Percentiles rank a stretch among this genome's conserved stretches.
These are phyloP conservation scores for Chrysosphaeria jannelii DNA, from an alignment of 2,329 filamentous ascomycete species.

Conservation along the genomic window DNA sequence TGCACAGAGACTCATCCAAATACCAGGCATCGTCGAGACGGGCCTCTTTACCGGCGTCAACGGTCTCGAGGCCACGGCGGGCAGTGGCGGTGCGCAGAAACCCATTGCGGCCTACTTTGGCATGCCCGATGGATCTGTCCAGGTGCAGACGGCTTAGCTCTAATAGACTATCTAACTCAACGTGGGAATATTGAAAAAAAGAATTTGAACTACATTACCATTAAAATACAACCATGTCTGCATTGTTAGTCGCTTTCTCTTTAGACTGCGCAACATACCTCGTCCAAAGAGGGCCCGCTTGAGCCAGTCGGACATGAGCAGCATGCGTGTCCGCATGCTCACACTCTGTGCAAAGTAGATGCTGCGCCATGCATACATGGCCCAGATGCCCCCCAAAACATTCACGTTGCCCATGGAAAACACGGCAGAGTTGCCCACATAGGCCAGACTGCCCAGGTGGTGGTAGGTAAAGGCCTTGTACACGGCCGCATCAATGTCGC, in stretches of 20 bases:
- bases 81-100: conserved; percentile 47
- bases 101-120: conserved; percentile 90
- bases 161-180: no score
- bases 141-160: conserved; percentile 12
- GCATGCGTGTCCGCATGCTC: conserved; percentile 58
- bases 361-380: conserved; percentile 85
- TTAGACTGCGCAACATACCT: conserved; percentile 54
- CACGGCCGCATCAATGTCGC: conserved; percentile 69
- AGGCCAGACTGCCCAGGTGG: conserved; percentile 75
- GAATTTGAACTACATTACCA: no score
- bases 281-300: conserved; percentile 85
- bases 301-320: conserved; percentile 97
- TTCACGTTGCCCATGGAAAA: conserved; percentile 68
- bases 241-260: accelerated
- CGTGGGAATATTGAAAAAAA: no score
- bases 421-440: conserved; percentile 84
- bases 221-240: no score
- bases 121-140: conserved; percentile 43
- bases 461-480: conserved; percentile 89
- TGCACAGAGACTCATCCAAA: conserved; percentile 42
- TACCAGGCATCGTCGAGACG: conserved; percentile 72
- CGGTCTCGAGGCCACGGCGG: conserved; percentile 30
- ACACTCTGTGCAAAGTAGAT: conserved; percentile 97
- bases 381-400: conserved; percentile 57
- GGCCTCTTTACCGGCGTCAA: conserved; percentile 69